These are phyloP conservation scores for Penicillium tannophilum DNA, from an alignment of 495 filamentous ascomycete species.

Conservation along the genomic window DNA sequence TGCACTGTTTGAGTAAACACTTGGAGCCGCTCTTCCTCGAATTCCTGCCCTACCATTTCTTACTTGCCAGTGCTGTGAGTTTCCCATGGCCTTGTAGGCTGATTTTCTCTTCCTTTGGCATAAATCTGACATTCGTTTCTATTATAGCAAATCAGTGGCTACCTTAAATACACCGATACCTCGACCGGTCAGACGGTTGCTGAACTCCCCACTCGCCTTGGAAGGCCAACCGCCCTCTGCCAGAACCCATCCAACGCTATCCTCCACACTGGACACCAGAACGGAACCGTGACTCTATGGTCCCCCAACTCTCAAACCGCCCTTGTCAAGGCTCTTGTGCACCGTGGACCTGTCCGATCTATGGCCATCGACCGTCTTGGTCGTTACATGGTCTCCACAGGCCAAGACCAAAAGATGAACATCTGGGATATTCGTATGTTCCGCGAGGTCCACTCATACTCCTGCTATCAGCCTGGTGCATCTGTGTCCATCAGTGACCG, in stretches of 20 bases:
- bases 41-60: slow-evolving; percentile 94
- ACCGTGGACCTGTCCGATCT: slow-evolving; percentile 87
- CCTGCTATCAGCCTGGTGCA: slow-evolving; percentile 81
- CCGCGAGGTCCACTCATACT: slow-evolving; percentile 88
- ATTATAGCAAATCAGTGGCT: slow-evolving; percentile 72
- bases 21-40: slow-evolving; percentile 93
- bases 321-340: slow-evolving; percentile 90
- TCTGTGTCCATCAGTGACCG: slow-evolving; percentile 86
- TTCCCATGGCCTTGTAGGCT: neutral
- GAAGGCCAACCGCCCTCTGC: slow-evolving; percentile 77
- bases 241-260: slow-evolving; percentile 94
- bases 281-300: slow-evolving; percentile 92
- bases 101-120: neutral
- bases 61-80: slow-evolving; percentile 81
- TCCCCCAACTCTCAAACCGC: slow-evolving; percentile 88
- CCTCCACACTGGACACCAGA: slow-evolving; percentile 87
- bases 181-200: slow-evolving; percentile 85
- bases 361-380: slow-evolving; percentile 87
- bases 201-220: slow-evolving; percentile 80
- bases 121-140: slow-evolving; percentile 4
- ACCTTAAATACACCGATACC: slow-evolving; percentile 92
- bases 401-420: slow-evolving; percentile 87
- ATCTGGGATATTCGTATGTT: slow-evolving; percentile 97
- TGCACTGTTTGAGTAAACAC: slow-evolving; percentile 87
- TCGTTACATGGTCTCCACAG: slow-evolving; percentile 92